These are phyloP conservation scores for Meyerozyma smithsonii DNA, from an alignment of 1,139 yeast genomes.

Conservation along the genomic window DNA sequence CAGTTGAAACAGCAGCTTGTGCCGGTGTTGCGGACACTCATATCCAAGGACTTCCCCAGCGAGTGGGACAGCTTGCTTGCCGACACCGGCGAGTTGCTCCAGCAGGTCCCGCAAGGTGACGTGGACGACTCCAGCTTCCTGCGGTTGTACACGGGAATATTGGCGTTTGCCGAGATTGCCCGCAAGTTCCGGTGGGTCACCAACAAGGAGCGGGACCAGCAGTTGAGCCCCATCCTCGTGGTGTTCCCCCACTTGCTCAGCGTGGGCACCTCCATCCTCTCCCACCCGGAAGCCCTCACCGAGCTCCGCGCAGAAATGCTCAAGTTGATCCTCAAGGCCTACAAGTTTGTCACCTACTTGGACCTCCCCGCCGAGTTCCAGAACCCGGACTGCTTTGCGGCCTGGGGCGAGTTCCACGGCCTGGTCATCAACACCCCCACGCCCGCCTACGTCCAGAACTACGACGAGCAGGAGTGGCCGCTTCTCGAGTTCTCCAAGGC, in stretches of 20 bases:
- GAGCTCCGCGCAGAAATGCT: slow-evolving; percentile 66
- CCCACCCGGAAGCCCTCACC: slow-evolving; percentile 29
- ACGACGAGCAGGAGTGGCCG: slow-evolving; percentile 32
- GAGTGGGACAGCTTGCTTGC: slow-evolving; percentile 69
- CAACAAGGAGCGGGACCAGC: slow-evolving; percentile 51
- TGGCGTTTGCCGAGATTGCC: slow-evolving; percentile 70
- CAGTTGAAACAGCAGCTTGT: slow-evolving; percentile 57
- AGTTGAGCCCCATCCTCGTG: slow-evolving; percentile 55
- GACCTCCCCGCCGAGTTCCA: slow-evolving; percentile 75
- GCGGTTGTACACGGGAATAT: slow-evolving; percentile 68
- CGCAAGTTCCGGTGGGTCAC: slow-evolving; percentile 74
- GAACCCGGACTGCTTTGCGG: slow-evolving; percentile 48
- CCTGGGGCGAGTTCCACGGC: slow-evolving; percentile 80
- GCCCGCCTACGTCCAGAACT: slow-evolving; percentile 37
- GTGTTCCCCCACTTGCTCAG: slow-evolving; percentile 68
- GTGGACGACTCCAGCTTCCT: slow-evolving; percentile 42
- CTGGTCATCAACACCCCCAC: slow-evolving; percentile 57
- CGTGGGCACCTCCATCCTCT: slow-evolving; percentile 58
- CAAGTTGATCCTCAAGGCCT: slow-evolving; percentile 69
- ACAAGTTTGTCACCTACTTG: slow-evolving; percentile 75
- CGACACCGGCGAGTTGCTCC: slow-evolving; percentile 52
- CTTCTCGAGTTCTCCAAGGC: slow-evolving; percentile 52
- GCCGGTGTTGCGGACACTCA: slow-evolving; percentile 64
- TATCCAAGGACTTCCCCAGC: slow-evolving; percentile 63
- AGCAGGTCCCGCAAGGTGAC: slow-evolving; percentile 24